Base-by-base conservation (phyloP, 2,329 filamentous ascomycete species). In the Xylaria sp. region DNA sequence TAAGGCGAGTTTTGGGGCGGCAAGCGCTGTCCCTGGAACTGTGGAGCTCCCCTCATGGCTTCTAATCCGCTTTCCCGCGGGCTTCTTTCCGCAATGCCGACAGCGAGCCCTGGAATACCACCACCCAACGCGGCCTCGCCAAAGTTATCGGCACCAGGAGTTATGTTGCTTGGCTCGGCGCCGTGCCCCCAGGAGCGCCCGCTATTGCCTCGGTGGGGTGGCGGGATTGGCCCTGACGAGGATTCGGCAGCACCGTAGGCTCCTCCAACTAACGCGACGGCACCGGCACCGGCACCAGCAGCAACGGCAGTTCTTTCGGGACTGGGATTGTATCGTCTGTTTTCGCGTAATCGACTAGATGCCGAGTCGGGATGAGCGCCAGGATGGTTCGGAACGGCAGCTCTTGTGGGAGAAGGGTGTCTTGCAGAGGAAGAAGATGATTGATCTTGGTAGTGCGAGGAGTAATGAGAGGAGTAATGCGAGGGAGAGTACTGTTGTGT, bases 131-230 rank as follows among this genome's bases (percentile, higher is more conserved):
- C 83, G 38, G 76, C 71, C 45, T 83, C 77, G 56, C 86, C 79
- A 60, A 87, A 83, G 68, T 90, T 90, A 72, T 91, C 86, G 56
- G 83, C 79, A 29, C 84, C 86, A 1, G 85, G 84, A 1, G 85
- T 88, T 51, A 77, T 72, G 64, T 73, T 78, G 61, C 67, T 71
- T 44, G 66, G 67, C 19, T 71, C 61, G n/a, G 60, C 60, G 51
- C 63, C 57, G 46, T 57, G 63, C 44, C 52, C 61, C 62, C 63
- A 63, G 22, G 60, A 59, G 39, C 59, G 60, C 46, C 50, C 53
- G 17, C 46, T 62, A 41, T 60, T 40, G 21, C 60, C 50, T 18
- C 50, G 58, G 48, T 68, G 63, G 22, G 59, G 64, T n/a, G 70
- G 69, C 6, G 69, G 67, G 19, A 67, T 43, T 7, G 67, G 68